Base-by-base conservation (phyloP, 495 filamentous ascomycete genomes). In the Xylaria palmicola region DNA sequence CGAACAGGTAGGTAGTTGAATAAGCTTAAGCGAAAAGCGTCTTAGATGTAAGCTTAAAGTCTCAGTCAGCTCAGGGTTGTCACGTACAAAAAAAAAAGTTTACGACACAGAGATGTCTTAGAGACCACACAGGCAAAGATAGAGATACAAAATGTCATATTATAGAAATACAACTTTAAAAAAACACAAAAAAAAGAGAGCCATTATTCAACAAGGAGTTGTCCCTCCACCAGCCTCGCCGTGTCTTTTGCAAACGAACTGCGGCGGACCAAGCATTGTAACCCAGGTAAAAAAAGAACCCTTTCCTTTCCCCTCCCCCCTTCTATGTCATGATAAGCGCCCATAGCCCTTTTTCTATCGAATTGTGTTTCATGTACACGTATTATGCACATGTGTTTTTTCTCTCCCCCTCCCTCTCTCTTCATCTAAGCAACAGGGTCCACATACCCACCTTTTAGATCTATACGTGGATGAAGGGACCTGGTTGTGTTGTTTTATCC, bases 311-410 rank as follows among this genome's bases (percentile, higher is more conserved):
- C n/a, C 40, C n/a, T 22, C 34, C 30, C 12, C 12, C 30, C 12
- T 6, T 53, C 34, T 53, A 37, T 34, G 26, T 34, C 48, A 22
- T 51, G 17, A 32, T 17, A 51, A 48, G 48, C 7, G 29, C 15
- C 36, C 40, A 10, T 44, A 29, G 29, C 40, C 53, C 40, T 15
- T 56, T 15, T 56, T 51, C 48, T 51, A 51, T 51, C n/a, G 29
- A 12, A 51, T 34, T 22, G 27, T 27, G 27, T n/a, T n/a, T n/a
- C n/a, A n/a, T 29, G 39, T 56, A 29, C 29, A 45, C 45, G 34
- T 56, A 12, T 56, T 29, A 2, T 49, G 22, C 13, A 13, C 13
- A 36, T 13, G 13, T 36, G 10, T 30, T 4, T 12, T 24, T 26
- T 30, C 22, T 36, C 6, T 6, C 6, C 34, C 40, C 22, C 19